Base-by-base conservation (phyloP, 495 filamentous ascomycete genomes). In the Penicillium fimorum region DNA sequence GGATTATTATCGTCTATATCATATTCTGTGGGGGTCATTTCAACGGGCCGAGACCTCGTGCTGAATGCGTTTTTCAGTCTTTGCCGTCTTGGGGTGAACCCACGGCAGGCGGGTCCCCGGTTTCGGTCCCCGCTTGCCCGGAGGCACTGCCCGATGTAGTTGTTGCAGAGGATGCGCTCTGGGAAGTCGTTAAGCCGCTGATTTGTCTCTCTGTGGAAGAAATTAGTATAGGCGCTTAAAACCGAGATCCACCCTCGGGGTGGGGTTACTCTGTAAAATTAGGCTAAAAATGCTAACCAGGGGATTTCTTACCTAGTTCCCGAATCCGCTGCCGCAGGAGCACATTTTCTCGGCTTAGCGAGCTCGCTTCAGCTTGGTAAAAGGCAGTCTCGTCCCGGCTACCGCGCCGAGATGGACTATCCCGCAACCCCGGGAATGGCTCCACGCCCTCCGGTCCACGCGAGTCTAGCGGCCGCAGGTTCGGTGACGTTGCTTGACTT, bases 331-430 rank as follows among this genome's bases (percentile, higher is more conserved):
- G 80, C 50, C 86, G 85, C 53, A 98, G 75, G 87, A 98, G 95
- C 69, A 95, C 89, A 64, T 98, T 98, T 76, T 98, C 94, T 42
- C 94, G 79, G 18, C 83, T 80, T 58, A 98, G 74, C 76, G 85
- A 93, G 61, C 90, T 84, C 3, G 90, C 92, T 72, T 98, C 94
- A 3, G 92, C 90, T 69, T 96, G 91, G 59, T 96, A 96, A 69
- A 90, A 96, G 15, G 89, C 84, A 58, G 82, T 84, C 66, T 96
- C 92, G 66, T 95, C 91, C 24, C 89, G 79, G 54, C 82, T 79
- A 10, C 75, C 63, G 29, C 76, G 70, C 37, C 77, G 73, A 25
- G 63, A 66, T 47, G 53, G 20, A 33, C 50, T 61, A 8, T 75
- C 71, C 38, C 66, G 59, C 12, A 66, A 47, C 32, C 60, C 63